phyloP scores from a whole-genome alignment of 257 asterid species.

The Jacaranda copaia region DNA sequence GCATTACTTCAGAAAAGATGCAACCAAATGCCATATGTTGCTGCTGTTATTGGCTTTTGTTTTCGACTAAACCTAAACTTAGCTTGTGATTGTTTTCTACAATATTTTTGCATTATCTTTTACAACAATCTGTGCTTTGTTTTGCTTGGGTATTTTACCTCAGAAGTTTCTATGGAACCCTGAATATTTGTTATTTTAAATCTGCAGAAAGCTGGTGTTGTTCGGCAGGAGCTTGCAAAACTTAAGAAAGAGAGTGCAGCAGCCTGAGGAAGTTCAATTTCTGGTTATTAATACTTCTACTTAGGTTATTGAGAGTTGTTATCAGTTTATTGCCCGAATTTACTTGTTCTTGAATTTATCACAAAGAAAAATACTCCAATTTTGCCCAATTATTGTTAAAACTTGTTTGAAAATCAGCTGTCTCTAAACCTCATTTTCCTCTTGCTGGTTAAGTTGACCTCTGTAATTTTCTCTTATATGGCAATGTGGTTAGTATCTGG shows the following conservation, averaged over 20 bases:
- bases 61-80: not conserved
- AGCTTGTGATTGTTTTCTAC: not conserved
- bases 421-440: not conserved
- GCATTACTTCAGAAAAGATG: not conserved
- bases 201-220: slow-evolving; percentile 86
- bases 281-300: slow-evolving; percentile 5
- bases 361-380: slow-evolving; percentile 24
- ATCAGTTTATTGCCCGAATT: slow-evolving; percentile 22
- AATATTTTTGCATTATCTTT: not conserved
- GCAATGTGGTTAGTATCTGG: not conserved
- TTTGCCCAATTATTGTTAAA: slow-evolving; percentile 27
- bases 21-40: not conserved
- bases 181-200: slow-evolving; percentile 3
- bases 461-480: not conserved
- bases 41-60: not conserved
- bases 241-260: slow-evolving; percentile 64
- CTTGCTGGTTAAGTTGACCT: not conserved
- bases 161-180: not conserved
- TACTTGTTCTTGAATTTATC: slow-evolving; percentile 27
- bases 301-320: slow-evolving; percentile 21
- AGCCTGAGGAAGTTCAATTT: slow-evolving; percentile 38
- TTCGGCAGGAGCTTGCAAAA: slow-evolving; percentile 87
- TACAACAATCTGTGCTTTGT: not conserved
- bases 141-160: not conserved
- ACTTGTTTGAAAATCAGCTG: not conserved